phyloP scores from a whole-genome alignment of 805 yeast genomes.

The Suhomyces emberorum region DNA sequence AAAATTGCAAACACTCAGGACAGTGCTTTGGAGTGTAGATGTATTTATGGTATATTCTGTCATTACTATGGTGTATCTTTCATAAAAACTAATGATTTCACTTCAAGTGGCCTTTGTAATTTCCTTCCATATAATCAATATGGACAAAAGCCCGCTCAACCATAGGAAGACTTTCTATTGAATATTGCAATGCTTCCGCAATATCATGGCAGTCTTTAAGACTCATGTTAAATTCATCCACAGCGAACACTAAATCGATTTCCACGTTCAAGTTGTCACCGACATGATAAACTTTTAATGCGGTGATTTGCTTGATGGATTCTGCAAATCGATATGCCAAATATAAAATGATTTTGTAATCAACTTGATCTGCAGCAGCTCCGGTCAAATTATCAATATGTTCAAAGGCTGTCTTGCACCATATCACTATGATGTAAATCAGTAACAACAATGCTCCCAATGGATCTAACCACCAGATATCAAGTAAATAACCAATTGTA shows the following conservation, averaged over 20 bases:
- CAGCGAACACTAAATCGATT: constrained; percentile 59
- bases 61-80: background rate
- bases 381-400: constrained; percentile 77
- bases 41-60: no score
- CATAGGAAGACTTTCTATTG: constrained; percentile 70
- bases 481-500: constrained; percentile 47
- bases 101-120: constrained; percentile 39
- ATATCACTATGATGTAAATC: constrained; percentile 56
- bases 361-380: constrained; percentile 59
- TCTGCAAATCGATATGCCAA: constrained; percentile 67
- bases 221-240: constrained; percentile 41
- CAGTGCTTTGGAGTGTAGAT: no score
- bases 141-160: constrained; percentile 84
- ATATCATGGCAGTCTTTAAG: constrained; percentile 74
- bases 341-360: constrained; percentile 65
- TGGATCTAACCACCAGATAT: constrained; percentile 72
- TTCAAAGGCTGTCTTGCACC: constrained; percentile 64
- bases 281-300: constrained; percentile 69
- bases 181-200: constrained; percentile 78
- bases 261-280: constrained; percentile 78
- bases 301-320: constrained; percentile 59
- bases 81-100: constrained; percentile 7
- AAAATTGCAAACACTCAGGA: no score
- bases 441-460: constrained; percentile 67
- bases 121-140: constrained; percentile 57